Percentiles rank a stretch among this genome's conserved stretches.
phyloP scores from a whole-genome alignment of 352 stramenopile genomes.

The Phytophthora macrochlamydospora region DNA sequence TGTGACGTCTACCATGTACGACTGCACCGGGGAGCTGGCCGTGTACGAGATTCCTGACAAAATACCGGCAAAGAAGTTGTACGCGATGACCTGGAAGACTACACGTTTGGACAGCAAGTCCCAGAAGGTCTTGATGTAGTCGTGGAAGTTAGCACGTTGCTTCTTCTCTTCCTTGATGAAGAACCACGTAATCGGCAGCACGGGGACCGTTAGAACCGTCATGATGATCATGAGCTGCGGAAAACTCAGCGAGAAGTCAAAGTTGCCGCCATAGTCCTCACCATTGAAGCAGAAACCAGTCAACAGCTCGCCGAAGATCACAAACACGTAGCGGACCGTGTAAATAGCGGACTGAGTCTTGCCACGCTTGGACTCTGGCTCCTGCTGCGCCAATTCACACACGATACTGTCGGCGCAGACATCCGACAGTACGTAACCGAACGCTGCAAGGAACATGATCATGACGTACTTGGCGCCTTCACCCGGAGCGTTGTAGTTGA shows the following conservation, averaged over 20 bases:
- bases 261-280: conserved; percentile 46
- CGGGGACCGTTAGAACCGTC: conserved; percentile 16
- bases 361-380: conserved; percentile 45
- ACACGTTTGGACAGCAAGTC: conserved; percentile 38
- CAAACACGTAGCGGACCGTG: conserved; percentile 23
- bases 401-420: conserved; percentile 57
- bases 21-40: conserved; percentile 32
- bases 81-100: conserved; percentile 49
- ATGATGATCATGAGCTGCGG: conserved; percentile 48
- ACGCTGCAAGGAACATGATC: conserved; percentile 50
- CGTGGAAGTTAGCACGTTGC: conserved; percentile 21
- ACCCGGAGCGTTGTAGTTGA: conserved; percentile 38
- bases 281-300: conserved; percentile 55
- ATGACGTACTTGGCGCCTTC: conserved; percentile 39
- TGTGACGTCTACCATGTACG: conserved; percentile 36
- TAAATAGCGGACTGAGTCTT: conserved; percentile 49
- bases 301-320: conserved; percentile 40
- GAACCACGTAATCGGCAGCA: conserved; percentile 37
- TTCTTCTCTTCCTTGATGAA: conserved; percentile 39
- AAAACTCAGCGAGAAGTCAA: conserved; percentile 39
- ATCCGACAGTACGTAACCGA: conserved; percentile 66
- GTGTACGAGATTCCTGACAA: conserved; percentile 41
- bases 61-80: conserved; percentile 43
- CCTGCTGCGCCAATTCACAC: conserved; percentile 52
- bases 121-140: conserved; percentile 40